Evolutionary conservation across 2,329 filamentous ascomycete species (phyloP), one percentile per base, ranked within the genome.

Genomic region (Fusarium illudens): DNA sequence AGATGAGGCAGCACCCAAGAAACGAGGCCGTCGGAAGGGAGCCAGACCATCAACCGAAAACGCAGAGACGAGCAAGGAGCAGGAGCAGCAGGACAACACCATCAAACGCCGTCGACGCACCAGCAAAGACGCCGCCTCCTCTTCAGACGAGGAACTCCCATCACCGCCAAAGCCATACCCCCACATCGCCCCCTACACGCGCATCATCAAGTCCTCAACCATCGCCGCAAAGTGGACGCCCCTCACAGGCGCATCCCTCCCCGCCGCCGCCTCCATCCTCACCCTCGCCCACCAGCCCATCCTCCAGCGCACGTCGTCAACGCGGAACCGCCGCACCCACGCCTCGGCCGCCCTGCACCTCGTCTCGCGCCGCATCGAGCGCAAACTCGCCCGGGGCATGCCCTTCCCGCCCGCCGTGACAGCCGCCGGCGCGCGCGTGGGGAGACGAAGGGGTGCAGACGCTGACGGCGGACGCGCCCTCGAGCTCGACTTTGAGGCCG

Each of bases 181-280:
- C 44, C 84, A 87, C 68, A 78, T 90, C 50, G 80, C 82, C 7
- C 77, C 86, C 13, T 81, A 81, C 29, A 84, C 81, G 12, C 84
- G 83, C 33, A 81, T 81, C 39, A 81, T 93, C 42, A 86, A 88
- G n/a, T 86, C 84, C 64, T 84, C 86, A 27, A 86, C 84, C 34
- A 91, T 96, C 60, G 84, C 91, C 39, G 80, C 89, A 39, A 92
- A 90, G 74, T 93, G 90, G 90, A 80, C 82, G 3, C 81, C 86
- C 6, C 82, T 92, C 6, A 82, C 86, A 5, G 75, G 79, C 7
- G 77, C 82, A 22, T 86, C 89, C 39, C 78, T 91, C 57, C 79
- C 84, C 8, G 84, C 84, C 53, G 82, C 90, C n/a, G 79, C 82
- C 17, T 76, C 80, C 15, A 81, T 92, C 27, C 79, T 93, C 30